Evolutionary conservation across 179 eudicot genomes (phyloP).

Genomic region (Corrigiola litoralis): DNA sequence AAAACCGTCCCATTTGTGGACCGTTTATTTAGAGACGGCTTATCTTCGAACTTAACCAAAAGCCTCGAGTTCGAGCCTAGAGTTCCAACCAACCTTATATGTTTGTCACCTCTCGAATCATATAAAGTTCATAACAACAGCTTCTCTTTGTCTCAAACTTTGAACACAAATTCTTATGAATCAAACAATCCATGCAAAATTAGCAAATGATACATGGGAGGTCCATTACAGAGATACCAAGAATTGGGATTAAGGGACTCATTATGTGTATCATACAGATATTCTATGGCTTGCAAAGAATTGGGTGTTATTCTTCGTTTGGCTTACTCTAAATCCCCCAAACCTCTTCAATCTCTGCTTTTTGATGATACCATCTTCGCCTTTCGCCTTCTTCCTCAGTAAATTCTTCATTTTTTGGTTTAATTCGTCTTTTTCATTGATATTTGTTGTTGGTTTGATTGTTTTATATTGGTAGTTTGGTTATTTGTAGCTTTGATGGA

Average conservation of each 20-base stretch:
- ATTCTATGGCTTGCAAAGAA: conserved; percentile 59
- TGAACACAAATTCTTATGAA: no score
- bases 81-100: no score
- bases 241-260: conserved; percentile 43
- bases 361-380: conserved; percentile 65
- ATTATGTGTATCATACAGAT: conserved; percentile 32
- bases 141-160: no score
- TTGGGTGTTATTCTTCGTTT: conserved; percentile 52
- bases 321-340: conserved; percentile 47
- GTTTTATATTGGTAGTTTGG: background rate
- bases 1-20: no score
- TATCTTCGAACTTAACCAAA: no score
- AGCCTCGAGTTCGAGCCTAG: no score
- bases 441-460: background rate
- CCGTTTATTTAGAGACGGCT: no score
- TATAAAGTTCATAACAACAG: no score
- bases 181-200: no score
- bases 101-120: no score
- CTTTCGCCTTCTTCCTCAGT: conserved; percentile 74
- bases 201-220: conserved; percentile 18
- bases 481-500: background rate
- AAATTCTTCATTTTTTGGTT: conserved; percentile 17
- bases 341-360: conserved; percentile 63
- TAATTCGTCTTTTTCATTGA: background rate
- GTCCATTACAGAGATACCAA: conserved; percentile 43